Evolutionary conservation across 805 yeast species (phyloP), one percentile per base, ranked within the genome.

Genomic region (Candida peoriensis): DNA sequence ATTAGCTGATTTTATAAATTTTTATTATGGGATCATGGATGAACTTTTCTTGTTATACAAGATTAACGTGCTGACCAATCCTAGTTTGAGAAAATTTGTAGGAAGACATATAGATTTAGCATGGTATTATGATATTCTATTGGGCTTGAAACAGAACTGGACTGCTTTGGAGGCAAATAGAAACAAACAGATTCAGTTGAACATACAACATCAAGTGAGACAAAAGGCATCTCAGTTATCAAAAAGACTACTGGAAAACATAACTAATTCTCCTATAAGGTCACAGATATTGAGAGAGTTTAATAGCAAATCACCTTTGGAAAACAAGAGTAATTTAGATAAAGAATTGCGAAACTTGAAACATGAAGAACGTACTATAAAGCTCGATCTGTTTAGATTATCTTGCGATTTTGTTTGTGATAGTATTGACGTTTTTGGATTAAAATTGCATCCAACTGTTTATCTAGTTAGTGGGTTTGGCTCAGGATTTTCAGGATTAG

Each of bases 11-110:
- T 42, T 73, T 17, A 58, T 73, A 20, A 71, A 77, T 27, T 52
- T 81, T 5, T 82, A 79, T 54, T 82, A 81, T 55, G 73, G 80
- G 6, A 50, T 78, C 24, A 72, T 72, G 48, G 90, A 82, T 56
- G 90, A 82, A 55, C 53, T 76, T 15, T 60, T 71, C 20, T 59
- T 81, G 13, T 57, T 80, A 22, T 75, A 64, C 59, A 78, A 78
- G 47, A 44, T 78, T 18, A 69, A 72, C n/a, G 50, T 75, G 3
- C 54, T 72, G 22, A 52, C 61, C 6, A 66, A 69, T 35, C 44
- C 61, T 2, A 40, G 58, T 6, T 49, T 63, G 25, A 62, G 63
- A 32, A 38, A 50, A 11, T 43, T 71, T 33, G 76, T 74, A 5
- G 55, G 60, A 4, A 66, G 67, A 47, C 86, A 82, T 52, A 86